Base-by-base conservation (phyloP, 2,329 filamentous ascomycete genomes). In the Nannizziopsis barbatae region DNA sequence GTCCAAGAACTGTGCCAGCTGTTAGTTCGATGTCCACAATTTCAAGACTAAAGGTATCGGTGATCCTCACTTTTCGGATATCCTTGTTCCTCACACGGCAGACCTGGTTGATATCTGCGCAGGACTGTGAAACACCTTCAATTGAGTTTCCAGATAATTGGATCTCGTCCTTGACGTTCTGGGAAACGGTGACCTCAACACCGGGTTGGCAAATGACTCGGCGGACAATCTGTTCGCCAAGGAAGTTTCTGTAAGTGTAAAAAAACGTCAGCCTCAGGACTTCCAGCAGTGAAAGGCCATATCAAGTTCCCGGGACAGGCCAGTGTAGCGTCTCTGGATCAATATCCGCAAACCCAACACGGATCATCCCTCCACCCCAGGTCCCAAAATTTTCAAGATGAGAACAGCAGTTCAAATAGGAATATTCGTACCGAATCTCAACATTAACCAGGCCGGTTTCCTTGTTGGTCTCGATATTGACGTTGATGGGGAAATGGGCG, bases 11-110 rank as follows among this genome's bases (percentile, higher is more conserved):
- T 93, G 65, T 14, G 20, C 9, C 17, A 17, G 14, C 18, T 33
- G 33, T 47, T 22, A 50, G 37, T 49, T 44, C 40, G 15, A 30
- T 20, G 8, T 35, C 33, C 17, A 37, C 17, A 9, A 11, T 12
- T 9, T 43, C 22, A 14, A 15, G 20, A n/a, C 6, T 33, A n/a
- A 30, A 22, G 8, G 39, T 12, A 57, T 42, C 14, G 15, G 11
- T 37, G 30, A 42, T 43, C 61, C 74, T 60, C 68, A 88, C 84
- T 85, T 95, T 95, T 78, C 93, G 88, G 79, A 98, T 98, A 95
- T 98, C 92, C 88, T 98, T 98, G 86, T 98, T 98, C 74, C 88
- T 83, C 74, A 98, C 92, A 76, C 82, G 82, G 88, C 92, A 98
- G 75, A 92, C 89, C 76, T 98, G 92, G 80, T 98, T 92, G 72